These are phyloP conservation scores for Amanita brunnescens DNA, from an alignment of 768 basidiomycete genomes.

Conservation along the genomic window DNA sequence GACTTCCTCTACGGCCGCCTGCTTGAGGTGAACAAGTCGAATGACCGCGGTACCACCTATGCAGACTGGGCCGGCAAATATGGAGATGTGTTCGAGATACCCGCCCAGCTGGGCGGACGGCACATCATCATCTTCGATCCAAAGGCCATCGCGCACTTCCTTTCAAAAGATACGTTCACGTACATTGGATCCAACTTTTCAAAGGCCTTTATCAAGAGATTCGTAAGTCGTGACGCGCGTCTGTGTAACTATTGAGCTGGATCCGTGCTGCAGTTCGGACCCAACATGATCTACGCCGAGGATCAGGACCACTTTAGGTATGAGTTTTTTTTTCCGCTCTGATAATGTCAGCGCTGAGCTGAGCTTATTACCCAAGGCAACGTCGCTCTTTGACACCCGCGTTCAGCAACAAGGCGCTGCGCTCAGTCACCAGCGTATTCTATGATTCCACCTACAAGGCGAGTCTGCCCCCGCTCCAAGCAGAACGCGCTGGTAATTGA, in stretches of 20 bases:
- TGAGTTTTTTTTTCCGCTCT: not conserved
- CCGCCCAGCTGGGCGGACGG: constrained; percentile 25
- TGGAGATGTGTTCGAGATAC: constrained; percentile 35
- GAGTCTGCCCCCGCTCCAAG: not conserved
- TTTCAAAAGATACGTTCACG: constrained; percentile 38
- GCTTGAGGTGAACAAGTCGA: not conserved
- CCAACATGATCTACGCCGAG: constrained; percentile 31
- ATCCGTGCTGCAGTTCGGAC: constrained; percentile 25
- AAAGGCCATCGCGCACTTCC: constrained; percentile 44
- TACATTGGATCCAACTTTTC: constrained; percentile 34
- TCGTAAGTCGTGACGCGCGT: constrained; percentile 20
- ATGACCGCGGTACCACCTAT: constrained; percentile 17
- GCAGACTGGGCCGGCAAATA: constrained; percentile 41
- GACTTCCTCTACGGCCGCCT: not conserved
- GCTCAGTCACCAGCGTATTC: constrained; percentile 28
- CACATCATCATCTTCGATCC: constrained; percentile 34
- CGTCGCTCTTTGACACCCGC: constrained; percentile 24
- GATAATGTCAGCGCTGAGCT: not conserved
- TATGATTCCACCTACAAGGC: constrained; percentile 46
- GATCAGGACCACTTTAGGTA: constrained; percentile 38
- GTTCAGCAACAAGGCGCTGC: not conserved
- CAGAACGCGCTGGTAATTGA: not conserved
- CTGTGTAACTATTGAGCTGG: not conserved
- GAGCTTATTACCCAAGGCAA: constrained; percentile 22
- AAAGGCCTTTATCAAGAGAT: constrained; percentile 26